Conservation (phyloP, 208 protist species). For the Angomonas desouzai region DNA sequence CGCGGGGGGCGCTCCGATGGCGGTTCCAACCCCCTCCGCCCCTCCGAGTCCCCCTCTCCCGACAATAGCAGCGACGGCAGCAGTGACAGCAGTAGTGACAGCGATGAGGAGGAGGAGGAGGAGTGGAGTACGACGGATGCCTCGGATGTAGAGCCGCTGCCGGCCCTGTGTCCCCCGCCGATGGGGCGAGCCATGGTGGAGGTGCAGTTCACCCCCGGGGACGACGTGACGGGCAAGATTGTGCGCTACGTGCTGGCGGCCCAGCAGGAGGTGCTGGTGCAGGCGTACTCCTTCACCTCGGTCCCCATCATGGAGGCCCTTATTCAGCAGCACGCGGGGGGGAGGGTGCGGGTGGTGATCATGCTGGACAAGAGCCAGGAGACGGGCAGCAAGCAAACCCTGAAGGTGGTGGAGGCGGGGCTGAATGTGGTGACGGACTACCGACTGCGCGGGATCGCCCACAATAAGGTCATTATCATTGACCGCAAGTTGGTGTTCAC, state of each 20-base stretch:
- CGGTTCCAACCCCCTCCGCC: neutral
- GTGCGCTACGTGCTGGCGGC: neutral
- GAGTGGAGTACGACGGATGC: neutral
- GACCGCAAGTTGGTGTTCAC: neutral
- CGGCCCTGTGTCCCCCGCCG: neutral
- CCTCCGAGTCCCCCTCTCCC: neutral
- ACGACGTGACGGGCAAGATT: constrained; percentile 4
- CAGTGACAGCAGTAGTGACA: neutral
- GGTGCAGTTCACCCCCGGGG: neutral
- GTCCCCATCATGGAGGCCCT: neutral
- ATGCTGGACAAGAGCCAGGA: constrained; percentile 9
- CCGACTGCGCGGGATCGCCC: neutral
- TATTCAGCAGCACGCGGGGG: neutral
- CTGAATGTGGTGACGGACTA: neutral
- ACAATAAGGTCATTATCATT: constrained; percentile 6
- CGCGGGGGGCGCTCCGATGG: no score
- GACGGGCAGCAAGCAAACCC: neutral
- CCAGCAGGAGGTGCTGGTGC: neutral
- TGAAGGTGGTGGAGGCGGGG: neutral
- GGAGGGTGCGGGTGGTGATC: neutral
- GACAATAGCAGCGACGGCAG: neutral
- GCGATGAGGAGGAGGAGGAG: neutral
- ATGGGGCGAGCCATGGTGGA: neutral
- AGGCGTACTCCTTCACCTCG: constrained; percentile 8
- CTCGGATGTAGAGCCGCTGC: neutral